Conservation (phyloP, 1,139 yeast genomes). For the Taphrina populina region DNA sequence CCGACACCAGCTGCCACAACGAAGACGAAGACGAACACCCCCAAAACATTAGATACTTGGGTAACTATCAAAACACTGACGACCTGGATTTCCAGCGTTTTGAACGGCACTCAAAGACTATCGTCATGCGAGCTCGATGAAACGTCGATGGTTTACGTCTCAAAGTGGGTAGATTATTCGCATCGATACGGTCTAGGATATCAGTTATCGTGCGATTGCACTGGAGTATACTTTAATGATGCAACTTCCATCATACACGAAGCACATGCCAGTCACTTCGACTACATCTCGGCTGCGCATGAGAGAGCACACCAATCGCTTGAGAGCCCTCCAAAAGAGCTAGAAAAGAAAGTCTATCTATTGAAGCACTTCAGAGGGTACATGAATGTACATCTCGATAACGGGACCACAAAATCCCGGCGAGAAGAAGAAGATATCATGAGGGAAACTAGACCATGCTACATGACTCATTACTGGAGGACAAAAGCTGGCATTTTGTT, state of each 20-base stretch:
- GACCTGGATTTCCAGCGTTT: background rate
- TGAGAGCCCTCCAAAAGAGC: slow-evolving; percentile 43
- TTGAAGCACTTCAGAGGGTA: slow-evolving; percentile 62
- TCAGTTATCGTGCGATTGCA: slow-evolving; percentile 83
- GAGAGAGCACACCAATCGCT: slow-evolving; percentile 49
- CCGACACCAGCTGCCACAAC: background rate
- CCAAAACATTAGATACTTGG: background rate
- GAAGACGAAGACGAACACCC: background rate
- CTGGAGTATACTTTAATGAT: slow-evolving; percentile 88
- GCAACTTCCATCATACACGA: slow-evolving; percentile 74
- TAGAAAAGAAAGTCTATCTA: slow-evolving; percentile 72
- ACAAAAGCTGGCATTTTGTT: slow-evolving; percentile 82
- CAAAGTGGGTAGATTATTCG: slow-evolving; percentile 98
- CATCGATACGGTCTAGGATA: slow-evolving; percentile 94
- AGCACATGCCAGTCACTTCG: slow-evolving; percentile 62
- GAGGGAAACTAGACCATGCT: slow-evolving; percentile 44
- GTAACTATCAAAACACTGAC: slow-evolving; percentile 1
- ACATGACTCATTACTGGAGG: slow-evolving; percentile 77
- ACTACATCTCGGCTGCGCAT: slow-evolving; percentile 51
- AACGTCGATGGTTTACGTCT: slow-evolving; percentile 50
- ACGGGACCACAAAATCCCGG: slow-evolving; percentile 29
- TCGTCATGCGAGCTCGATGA: too few species aligned
- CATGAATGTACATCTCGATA: slow-evolving; percentile 45
- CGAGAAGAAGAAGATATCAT: background rate
- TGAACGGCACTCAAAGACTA: background rate